Evolutionary conservation across 1,284 basidiomycete species (phyloP).

Genomic region (Fomitopsis palustris): DNA sequence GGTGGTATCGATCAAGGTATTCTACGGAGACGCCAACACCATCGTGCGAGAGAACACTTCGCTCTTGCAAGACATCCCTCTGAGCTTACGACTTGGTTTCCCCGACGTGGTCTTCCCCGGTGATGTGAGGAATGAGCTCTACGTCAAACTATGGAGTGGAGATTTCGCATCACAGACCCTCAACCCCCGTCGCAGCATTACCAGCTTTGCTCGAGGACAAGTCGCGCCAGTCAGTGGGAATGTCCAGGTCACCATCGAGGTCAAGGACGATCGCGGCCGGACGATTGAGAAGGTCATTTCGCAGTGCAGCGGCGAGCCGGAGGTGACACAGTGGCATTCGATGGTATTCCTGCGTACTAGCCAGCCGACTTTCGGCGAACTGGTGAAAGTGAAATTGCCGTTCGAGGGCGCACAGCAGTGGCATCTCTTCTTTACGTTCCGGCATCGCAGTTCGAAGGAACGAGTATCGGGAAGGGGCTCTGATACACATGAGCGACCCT

Average conservation of each 20-base stretch:
- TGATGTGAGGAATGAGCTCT: constrained; percentile 90
- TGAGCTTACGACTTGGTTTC: constrained; percentile 90
- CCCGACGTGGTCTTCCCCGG: constrained; percentile 96
- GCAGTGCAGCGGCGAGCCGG: constrained; percentile 83
- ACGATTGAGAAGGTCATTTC: constrained; percentile 74
- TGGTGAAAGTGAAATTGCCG: constrained; percentile 86
- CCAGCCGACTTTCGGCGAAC: constrained; percentile 89
- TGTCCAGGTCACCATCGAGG: constrained; percentile 88
- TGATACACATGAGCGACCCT: constrained; percentile 66
- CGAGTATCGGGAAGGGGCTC: constrained; percentile 37
- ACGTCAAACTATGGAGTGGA: constrained; percentile 92
- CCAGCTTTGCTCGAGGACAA: constrained; percentile 55
- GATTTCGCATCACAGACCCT: constrained; percentile 63
- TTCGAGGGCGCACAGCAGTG: constrained; percentile 69
- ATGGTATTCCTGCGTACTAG: constrained; percentile 86
- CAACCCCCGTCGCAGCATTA: constrained; percentile 57
- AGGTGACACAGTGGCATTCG: constrained; percentile 80
- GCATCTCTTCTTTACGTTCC: constrained; percentile 94
- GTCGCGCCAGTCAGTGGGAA: constrained; percentile 60
- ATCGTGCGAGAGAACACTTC: constrained; percentile 86
- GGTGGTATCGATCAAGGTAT: constrained; percentile 87
- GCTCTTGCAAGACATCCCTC: constrained; percentile 78
- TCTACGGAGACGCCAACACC: constrained; percentile 76
- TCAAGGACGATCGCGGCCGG: constrained; percentile 76
- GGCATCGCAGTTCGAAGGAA: constrained; percentile 66